Conservation (phyloP, 495 filamentous ascomycete species). For the Tuber aestivum region DNA sequence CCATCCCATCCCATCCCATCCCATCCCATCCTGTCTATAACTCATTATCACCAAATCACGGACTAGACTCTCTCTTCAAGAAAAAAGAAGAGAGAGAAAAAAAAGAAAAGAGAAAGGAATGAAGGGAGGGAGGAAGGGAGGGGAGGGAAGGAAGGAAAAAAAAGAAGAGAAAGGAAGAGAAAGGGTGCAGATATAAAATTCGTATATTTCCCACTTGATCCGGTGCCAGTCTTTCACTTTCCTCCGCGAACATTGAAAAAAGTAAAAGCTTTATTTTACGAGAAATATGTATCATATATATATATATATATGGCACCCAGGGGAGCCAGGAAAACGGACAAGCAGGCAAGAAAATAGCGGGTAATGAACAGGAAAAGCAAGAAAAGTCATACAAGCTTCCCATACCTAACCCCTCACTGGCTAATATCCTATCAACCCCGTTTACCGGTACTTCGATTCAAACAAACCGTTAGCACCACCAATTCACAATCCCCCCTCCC, state of each 20-base stretch:
- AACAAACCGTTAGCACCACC: background rate
- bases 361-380: too few relatives aligned
- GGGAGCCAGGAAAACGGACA: background rate
- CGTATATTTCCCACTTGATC: background rate
- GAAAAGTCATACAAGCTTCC: too few relatives aligned
- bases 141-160: too few relatives aligned
- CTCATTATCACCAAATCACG: background rate
- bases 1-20: slow-evolving; percentile 1
- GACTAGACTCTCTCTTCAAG: background rate
- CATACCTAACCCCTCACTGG: too few relatives aligned
- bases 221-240: background rate
- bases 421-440: background rate
- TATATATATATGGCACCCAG: background rate
- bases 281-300: background rate
- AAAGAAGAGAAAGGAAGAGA: background rate
- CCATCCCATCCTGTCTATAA: slow-evolving; percentile 11
- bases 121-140: background rate
- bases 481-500: too few relatives aligned
- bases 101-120: background rate
- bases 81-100: background rate
- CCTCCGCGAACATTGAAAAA: background rate
- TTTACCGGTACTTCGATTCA: background rate
- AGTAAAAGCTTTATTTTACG: background rate
- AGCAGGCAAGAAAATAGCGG: background rate
- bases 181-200: background rate